Conservation (phyloP, 2,329 filamentous ascomycete genomes). For the Neofusicoccum laricinum region DNA sequence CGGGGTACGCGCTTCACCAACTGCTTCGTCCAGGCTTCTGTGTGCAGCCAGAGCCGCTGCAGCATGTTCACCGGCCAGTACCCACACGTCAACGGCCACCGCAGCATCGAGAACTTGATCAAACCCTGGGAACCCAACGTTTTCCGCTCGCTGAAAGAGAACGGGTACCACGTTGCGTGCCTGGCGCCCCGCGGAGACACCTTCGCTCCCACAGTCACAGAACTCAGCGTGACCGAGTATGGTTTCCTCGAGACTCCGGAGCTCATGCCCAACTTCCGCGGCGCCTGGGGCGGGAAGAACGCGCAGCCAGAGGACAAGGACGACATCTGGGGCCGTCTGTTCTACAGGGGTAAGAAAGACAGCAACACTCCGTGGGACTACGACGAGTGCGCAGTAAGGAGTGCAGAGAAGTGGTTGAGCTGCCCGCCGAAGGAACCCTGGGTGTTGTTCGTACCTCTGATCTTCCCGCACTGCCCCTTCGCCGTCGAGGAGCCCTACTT, state of each 20-base stretch:
- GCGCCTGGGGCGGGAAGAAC: too few species aligned
- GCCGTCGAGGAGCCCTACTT: conserved; percentile 50
- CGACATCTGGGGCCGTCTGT: conserved; percentile 26
- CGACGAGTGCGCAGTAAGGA: conserved; percentile 43
- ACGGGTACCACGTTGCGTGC: conserved; percentile 48
- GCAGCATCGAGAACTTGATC: conserved; percentile 47
- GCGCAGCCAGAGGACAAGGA: conserved; percentile 24
- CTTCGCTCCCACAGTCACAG: conserved; percentile 44
- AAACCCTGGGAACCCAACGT: conserved; percentile 51
- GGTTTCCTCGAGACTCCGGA: conserved; percentile 34
- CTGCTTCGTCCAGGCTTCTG: conserved; percentile 46
- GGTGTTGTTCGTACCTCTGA: conserved; percentile 44
- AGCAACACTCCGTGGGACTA: conserved; percentile 41
- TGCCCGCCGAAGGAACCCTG: conserved; percentile 42
- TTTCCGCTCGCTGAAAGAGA: conserved; percentile 44
- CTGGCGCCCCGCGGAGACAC: conserved; percentile 38
- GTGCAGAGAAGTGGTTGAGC: conserved; percentile 34
- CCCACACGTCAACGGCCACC: conserved; percentile 47
- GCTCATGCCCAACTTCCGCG: too few species aligned
- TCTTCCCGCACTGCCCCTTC: conserved; percentile 49
- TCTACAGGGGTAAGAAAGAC: conserved; percentile 41
- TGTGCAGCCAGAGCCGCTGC: conserved; percentile 48
- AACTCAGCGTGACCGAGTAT: conserved; percentile 46
- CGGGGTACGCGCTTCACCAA: conserved; percentile 45
- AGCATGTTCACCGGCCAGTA: conserved; percentile 49